Evolutionary conservation across 179 eudicot species (phyloP).

Genomic region (Beta corolliflora): DNA sequence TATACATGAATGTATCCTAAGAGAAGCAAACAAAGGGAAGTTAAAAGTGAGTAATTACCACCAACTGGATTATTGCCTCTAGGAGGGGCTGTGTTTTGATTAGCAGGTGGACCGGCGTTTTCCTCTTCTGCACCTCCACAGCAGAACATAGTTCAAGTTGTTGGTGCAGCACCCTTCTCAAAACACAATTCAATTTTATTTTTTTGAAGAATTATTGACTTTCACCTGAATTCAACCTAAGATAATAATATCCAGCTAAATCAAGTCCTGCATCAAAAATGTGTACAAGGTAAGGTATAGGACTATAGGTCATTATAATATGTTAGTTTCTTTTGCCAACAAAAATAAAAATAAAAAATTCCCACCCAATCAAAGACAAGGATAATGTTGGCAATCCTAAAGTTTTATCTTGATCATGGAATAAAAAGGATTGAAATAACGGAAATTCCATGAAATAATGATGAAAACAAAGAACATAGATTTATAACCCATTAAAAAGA

Average conservation of each 20-base stretch:
- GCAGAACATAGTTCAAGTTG: constrained; percentile 70
- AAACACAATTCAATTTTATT: not conserved
- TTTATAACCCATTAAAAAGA: too few relatives aligned
- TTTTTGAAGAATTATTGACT: not conserved
- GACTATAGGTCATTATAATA: too few relatives aligned
- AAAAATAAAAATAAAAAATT: too few relatives aligned
- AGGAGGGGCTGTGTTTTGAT: constrained; percentile 71
- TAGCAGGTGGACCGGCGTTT: constrained; percentile 58
- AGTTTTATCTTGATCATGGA: not conserved
- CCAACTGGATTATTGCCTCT: constrained; percentile 58
- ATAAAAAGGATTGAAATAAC: not conserved
- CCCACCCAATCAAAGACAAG: not conserved
- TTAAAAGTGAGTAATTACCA: constrained; percentile 30
- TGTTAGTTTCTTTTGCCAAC: too few relatives aligned
- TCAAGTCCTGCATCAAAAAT: constrained; percentile 27
- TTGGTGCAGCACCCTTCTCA: constrained; percentile 26
- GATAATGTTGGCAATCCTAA: not conserved
- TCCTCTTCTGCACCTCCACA: constrained; percentile 93
- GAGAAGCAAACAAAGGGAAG: not conserved
- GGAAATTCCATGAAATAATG: too few relatives aligned
- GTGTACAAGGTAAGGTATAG: too few relatives aligned
- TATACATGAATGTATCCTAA: not conserved
- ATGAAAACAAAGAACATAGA: too few relatives aligned
- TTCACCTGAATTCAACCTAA: not conserved
- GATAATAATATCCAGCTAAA: constrained; percentile 7